Conservation (phyloP, 192 early-diverging fungal species). For the Paraglomus brasilianum region DNA sequence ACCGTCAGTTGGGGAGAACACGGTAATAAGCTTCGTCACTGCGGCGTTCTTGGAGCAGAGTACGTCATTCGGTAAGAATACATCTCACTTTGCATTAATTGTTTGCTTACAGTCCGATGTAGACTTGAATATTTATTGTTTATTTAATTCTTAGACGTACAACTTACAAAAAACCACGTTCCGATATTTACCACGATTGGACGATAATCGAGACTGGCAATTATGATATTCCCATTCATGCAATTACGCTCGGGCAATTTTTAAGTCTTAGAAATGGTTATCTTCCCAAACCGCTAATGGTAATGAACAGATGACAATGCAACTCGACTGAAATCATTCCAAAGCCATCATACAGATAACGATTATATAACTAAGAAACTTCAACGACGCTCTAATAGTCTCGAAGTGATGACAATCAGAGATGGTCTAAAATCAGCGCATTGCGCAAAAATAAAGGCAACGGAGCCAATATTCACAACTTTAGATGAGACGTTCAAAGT, state of each 20-base stretch:
- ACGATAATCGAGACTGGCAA: conserved; percentile 74
- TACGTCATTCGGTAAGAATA: conserved; percentile 78
- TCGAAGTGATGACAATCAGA: conserved; percentile 37
- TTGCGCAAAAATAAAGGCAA: conserved; percentile 69
- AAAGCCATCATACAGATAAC: not conserved
- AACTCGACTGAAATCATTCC: not conserved
- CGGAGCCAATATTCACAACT: conserved; percentile 73
- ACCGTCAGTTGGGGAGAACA: conserved; percentile 95
- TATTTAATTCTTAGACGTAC: conserved; percentile 64
- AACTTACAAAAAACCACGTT: conserved; percentile 83
- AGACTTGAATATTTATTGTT: not conserved
- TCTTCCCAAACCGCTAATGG: not conserved
- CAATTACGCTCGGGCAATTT: conserved; percentile 72
- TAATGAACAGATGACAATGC: not conserved
- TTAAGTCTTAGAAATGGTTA: conserved; percentile 34
- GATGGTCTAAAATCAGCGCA: conserved; percentile 10
- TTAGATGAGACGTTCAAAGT: conserved; percentile 73
- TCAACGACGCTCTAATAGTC: conserved; percentile 48
- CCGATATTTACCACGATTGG: conserved; percentile 97
- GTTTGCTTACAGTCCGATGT: no score
- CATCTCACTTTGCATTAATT: no score
- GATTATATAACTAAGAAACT: conserved; percentile 28
- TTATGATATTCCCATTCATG: conserved; percentile 64
- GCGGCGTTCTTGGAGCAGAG: conserved; percentile 81
- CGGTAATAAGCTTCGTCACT: conserved; percentile 78